These are phyloP conservation scores for Conoideocrella luteorostrata DNA, from an alignment of 2,329 filamentous ascomycete species.

Conservation along the genomic window DNA sequence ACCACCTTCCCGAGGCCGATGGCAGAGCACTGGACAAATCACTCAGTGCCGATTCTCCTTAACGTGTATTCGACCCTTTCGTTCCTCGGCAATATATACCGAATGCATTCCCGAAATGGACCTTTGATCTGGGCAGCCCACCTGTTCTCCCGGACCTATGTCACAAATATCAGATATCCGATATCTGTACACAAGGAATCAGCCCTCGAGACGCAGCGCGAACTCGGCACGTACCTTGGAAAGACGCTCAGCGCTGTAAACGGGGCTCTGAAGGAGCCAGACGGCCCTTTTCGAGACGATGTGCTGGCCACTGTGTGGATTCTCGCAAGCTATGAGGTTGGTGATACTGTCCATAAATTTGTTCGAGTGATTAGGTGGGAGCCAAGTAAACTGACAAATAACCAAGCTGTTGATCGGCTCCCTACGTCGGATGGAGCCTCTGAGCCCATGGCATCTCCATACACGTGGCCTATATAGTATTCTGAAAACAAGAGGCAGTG, in stretches of 20 bases:
- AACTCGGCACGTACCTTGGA: conserved; percentile 29
- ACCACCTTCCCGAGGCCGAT: conserved; percentile 17
- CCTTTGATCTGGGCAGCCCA: conserved; percentile 33
- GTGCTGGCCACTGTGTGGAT: conserved; percentile 35
- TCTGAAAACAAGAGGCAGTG: conserved; percentile 26
- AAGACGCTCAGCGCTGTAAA: conserved; percentile 32
- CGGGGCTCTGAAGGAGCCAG: conserved; percentile 25
- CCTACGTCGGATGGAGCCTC: conserved; percentile 16
- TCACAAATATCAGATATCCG: conserved; percentile 28
- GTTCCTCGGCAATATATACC: conserved; percentile 27
- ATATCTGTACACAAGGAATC: conserved; percentile 22
- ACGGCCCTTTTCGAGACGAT: conserved; percentile 25
- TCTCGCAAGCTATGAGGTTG: conserved; percentile 33
- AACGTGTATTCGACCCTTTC: conserved; percentile 29
- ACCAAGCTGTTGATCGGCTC: conserved; percentile 32
- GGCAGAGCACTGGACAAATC: conserved; percentile 30
- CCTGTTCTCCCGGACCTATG: conserved; percentile 33
- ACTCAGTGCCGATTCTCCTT: conserved; percentile 33
- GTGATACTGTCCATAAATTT: too few relatives aligned
- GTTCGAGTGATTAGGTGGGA: too few relatives aligned
- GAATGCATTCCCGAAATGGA: conserved; percentile 19
- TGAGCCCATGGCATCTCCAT: conserved; percentile 32
- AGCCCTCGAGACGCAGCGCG: conserved; percentile 20
- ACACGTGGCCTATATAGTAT: conserved; percentile 29
- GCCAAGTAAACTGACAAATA: too few relatives aligned